phyloP scores from a whole-genome alignment of 148 eudicot genomes.

The Rhododendron simsii region DNA sequence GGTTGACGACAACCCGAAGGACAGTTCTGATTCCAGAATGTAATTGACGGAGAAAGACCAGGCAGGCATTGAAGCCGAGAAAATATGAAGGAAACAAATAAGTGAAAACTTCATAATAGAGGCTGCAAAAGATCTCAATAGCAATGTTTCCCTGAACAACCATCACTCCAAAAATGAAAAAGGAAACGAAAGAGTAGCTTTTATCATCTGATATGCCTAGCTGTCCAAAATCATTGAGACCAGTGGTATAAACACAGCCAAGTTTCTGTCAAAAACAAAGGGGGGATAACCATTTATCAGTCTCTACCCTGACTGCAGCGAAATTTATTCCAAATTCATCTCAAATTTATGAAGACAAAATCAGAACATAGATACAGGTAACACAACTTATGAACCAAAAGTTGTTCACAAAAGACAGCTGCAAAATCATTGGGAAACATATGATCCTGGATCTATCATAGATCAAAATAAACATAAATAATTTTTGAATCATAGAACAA shows the following conservation, averaged over 20 bases:
- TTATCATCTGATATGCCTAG: slow-evolving; percentile 71
- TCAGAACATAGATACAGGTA: background rate
- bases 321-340: slow-evolving; percentile 4
- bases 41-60: background rate
- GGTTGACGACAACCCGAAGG: background rate
- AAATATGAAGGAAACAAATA: background rate
- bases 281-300: background rate
- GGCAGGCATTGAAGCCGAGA: background rate
- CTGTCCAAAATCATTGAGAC: slow-evolving; percentile 95
- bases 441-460: slow-evolving; percentile 1
- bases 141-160: background rate
- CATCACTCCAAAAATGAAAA: background rate
- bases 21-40: background rate
- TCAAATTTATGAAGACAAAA: background rate
- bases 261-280: slow-evolving; percentile 51
- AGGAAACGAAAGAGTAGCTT: slow-evolving; percentile 23
- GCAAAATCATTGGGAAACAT: background rate
- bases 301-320: slow-evolving; percentile 2
- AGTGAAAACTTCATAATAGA: background rate
- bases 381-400: background rate
- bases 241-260: slow-evolving; percentile 85
- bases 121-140: background rate
- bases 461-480: background rate
- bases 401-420: background rate
- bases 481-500: background rate